Evolutionary conservation across 2,329 filamentous ascomycete genomes (phyloP), one percentile per base, ranked within the genome.

Genomic region (Coleophoma eucalyptorum): DNA sequence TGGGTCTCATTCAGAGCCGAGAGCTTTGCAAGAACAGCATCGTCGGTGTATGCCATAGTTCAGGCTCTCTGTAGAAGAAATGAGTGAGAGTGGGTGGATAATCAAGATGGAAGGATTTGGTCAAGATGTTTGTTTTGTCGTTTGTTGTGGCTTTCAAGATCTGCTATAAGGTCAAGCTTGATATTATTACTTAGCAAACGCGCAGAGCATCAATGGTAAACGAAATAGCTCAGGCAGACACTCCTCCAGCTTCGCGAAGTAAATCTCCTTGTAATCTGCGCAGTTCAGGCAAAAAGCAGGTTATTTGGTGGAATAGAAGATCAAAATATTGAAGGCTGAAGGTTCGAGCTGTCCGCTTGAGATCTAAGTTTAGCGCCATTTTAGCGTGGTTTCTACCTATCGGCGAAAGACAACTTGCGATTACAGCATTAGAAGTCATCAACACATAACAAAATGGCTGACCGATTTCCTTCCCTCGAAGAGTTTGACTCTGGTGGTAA

Each of bases 1-100:
- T 99, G 93, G 11, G 91, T 96, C 72, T 99, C 95, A 71, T 96
- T 97, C 55, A 99, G 81, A 40, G 91, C 90, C 32, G 92, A 95
- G 49, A 99, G 86, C 75, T 97, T 97, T 49, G 93, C 90, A 68
- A 92, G 84, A 50, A 99, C 91, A 43, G 91, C 89, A 74, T 99
- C 94, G 71, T 97, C 92, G 59, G 88, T 94, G 73, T 96, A 97
- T 43, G 94, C 86, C 93, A 99, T 97, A 54, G 52, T 69, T 60
- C 46, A 40, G 33, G 43, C 19, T 46, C 19, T 26, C 6, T 26
- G 26, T 26, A 26, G 26, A 26, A 26, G 26, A 8, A 38, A 38
- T 8, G 2, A 12, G 35, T 38, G 35, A 38, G 15, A 6, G 35
- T n/a, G 35, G 35, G 35, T 8, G 16, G 15, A 38, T 6, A 11